Base-by-base conservation (phyloP, 176 grass and related monocot species). In the Avena sativa region DNA sequence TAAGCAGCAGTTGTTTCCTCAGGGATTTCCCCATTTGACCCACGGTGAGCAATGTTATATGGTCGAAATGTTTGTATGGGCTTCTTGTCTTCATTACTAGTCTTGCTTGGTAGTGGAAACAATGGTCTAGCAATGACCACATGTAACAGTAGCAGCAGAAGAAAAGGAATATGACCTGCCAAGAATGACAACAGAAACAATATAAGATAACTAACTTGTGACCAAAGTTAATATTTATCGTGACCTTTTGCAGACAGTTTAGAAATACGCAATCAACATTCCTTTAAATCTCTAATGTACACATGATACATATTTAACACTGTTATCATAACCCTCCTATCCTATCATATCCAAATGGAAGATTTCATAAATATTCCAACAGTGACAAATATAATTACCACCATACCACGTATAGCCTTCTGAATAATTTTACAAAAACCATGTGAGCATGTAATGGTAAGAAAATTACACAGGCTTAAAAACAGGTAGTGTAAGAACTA, bases 11-110 rank as follows among this genome's bases (percentile, higher is more conserved):
- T 68, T 78, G 93, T 98, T 95, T 98, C 95, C 86, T 95, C 95
- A 51, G 95, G 95, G 89, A 98, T 98, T 93, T 98, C 95, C 36
- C 93, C 95, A 14, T 98, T 95, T 83, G 95, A 98, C 43, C 95
- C 95, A 63, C 95, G 89, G 75, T 98, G 95, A 80, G 95, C 95
- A 92, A 98, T 95, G 73, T 98, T 98, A 86, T 95, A 98, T 83
- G 95, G 91, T 30, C 95, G 91, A 83, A 73, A 95, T 52, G 88
- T 98, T 56, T 98, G 95, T 81, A 98, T 65, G 55, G 89, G 72
- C 78, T 81, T 89, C 77, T 91, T 98, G 12, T 81, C 66, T 85
- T 85, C 83, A 65, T 78, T 77, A 34, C 67, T 44, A 4, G 59
- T 60, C 71, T 95, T 93, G 72, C 93, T 95, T 65, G 95, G 93